Percentiles rank a stretch among this genome's conserved stretches.
phyloP scores from a whole-genome alignment of 1,284 basidiomycete genomes.

The Lignosus rhinocerotis region DNA sequence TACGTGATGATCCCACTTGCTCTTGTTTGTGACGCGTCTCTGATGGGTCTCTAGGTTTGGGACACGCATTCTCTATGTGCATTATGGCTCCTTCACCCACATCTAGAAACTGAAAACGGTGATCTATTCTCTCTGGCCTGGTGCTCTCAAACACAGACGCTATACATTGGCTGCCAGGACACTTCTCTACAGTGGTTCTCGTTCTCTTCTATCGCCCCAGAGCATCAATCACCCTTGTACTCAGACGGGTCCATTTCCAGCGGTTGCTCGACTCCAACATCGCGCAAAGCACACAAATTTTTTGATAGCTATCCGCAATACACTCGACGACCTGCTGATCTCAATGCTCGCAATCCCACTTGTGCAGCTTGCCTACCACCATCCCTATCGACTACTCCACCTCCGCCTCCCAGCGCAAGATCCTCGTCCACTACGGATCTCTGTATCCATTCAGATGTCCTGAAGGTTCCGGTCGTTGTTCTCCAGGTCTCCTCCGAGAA shows the following conservation, averaged over 20 bases:
- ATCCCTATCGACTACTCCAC: slow-evolving; percentile 22
- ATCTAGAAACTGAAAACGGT: slow-evolving; percentile 82
- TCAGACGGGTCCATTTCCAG: slow-evolving; percentile 33
- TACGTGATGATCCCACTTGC: slow-evolving; percentile 37
- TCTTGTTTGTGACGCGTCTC: not conserved
- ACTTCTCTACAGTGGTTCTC: slow-evolving; percentile 86
- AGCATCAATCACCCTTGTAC: slow-evolving; percentile 10
- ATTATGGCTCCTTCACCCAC: slow-evolving; percentile 81
- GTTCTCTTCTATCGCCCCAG: slow-evolving; percentile 42
- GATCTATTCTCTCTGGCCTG: slow-evolving; percentile 91
- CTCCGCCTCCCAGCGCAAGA: slow-evolving; percentile 15
- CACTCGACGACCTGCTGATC: slow-evolving; percentile 62
- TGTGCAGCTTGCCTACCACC: slow-evolving; percentile 24
- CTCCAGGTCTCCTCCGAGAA: slow-evolving; percentile 66
- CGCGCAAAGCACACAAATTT: slow-evolving; percentile 66
- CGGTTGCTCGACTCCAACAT: slow-evolving; percentile 46
- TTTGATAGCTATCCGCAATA: slow-evolving; percentile 80
- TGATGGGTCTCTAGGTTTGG: slow-evolving; percentile 61
- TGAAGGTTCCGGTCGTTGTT: slow-evolving; percentile 34
- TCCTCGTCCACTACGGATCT: slow-evolving; percentile 16
- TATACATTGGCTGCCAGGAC: slow-evolving; percentile 91
- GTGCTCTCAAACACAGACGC: slow-evolving; percentile 66
- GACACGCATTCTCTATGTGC: slow-evolving; percentile 70
- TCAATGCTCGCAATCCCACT: slow-evolving; percentile 55
- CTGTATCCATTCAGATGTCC: slow-evolving; percentile 27